Conservation (phyloP, 495 filamentous ascomycete species). For the Hypoxylon subgilvum region DNA sequence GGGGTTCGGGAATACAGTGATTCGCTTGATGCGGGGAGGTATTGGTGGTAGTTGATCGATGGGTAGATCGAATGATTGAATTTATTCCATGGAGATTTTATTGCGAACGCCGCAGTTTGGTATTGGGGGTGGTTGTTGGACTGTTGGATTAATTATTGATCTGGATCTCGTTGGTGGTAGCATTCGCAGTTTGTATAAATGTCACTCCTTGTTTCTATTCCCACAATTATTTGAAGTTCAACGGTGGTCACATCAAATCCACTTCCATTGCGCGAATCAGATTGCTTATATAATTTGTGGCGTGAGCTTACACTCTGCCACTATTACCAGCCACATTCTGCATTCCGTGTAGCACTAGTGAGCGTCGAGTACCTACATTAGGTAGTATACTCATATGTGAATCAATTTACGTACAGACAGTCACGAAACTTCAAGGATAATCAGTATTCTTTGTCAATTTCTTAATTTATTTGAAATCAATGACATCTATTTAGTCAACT, state of each 20-base stretch:
- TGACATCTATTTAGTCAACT: slow-evolving; percentile 7
- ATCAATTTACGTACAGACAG: too few species aligned
- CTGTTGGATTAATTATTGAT: neutral
- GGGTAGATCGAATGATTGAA: slow-evolving; percentile 25
- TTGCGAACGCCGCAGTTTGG: too few species aligned
- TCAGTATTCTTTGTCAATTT: slow-evolving; percentile 7
- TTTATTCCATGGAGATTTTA: slow-evolving; percentile 28
- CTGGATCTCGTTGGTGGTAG: neutral
- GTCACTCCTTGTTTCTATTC: slow-evolving; percentile 21
- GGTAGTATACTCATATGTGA: too few species aligned
- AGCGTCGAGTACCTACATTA: too few species aligned
- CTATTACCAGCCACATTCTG: slow-evolving; percentile 16
- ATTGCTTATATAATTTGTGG: slow-evolving; percentile 12
- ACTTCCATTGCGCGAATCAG: slow-evolving; percentile 12
- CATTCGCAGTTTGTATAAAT: too few species aligned
- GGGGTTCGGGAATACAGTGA: slow-evolving; percentile 20
- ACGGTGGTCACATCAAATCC: slow-evolving; percentile 35
- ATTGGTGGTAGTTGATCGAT: slow-evolving; percentile 18
- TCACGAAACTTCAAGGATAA: too few species aligned
- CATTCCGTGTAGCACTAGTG: too few species aligned
- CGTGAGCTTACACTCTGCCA: neutral
- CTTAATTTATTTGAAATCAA: slow-evolving; percentile 12
- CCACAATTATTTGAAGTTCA: slow-evolving; percentile 25
- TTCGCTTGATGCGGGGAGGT: slow-evolving; percentile 23
- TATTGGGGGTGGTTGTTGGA: too few species aligned